These are phyloP conservation scores for Croton laevigatus DNA, from an alignment of 441 rosid genomes.

Conservation along the genomic window DNA sequence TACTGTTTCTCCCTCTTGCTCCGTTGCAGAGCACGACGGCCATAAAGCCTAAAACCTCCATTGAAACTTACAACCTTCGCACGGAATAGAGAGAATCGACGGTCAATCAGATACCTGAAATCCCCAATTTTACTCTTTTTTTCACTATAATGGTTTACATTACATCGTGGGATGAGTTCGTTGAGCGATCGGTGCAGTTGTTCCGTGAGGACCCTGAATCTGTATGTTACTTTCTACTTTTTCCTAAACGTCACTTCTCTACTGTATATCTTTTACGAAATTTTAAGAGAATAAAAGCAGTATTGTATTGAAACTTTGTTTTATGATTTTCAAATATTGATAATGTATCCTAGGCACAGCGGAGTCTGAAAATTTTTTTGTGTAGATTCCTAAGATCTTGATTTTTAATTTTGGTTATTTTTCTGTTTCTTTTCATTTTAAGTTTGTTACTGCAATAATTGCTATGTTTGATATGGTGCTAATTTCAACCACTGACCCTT, in stretches of 20 bases:
- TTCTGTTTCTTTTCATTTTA: background rate
- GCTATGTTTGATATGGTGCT: too few relatives aligned
- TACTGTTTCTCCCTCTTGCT: background rate
- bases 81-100: background rate
- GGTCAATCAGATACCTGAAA: constrained; percentile 1
- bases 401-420: background rate
- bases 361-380: background rate
- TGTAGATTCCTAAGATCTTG: background rate
- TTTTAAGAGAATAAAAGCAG: background rate
- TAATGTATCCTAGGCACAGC: background rate
- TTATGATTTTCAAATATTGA: background rate
- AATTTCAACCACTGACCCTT: background rate
- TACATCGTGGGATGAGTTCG: constrained; percentile 90
- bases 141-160: constrained; percentile 57
- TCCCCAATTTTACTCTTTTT: background rate
- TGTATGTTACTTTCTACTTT: constrained; percentile 41
- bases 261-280: constrained; percentile 22
- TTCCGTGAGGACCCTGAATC: constrained; percentile 90
- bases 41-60: too few relatives aligned
- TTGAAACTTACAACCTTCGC: background rate
- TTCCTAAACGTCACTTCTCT: constrained; percentile 4
- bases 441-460: background rate
- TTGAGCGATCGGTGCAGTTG: constrained; percentile 73
- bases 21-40: background rate
- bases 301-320: background rate